phyloP scores from a whole-genome alignment of 2,329 filamentous ascomycete genomes.

The Colletotrichum sp. region DNA sequence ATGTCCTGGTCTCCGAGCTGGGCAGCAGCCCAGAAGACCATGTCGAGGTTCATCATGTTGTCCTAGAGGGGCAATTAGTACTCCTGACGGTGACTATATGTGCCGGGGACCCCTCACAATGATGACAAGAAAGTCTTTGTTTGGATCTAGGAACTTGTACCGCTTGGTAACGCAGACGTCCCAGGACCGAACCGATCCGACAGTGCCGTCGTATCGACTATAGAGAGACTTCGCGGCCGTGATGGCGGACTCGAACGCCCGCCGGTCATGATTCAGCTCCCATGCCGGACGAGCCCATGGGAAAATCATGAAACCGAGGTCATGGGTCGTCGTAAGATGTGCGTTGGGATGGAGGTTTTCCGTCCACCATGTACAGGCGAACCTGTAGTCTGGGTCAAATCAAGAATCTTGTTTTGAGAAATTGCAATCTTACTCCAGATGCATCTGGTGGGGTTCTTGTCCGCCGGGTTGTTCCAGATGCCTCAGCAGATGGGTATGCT shows the following conservation, averaged over 20 bases:
- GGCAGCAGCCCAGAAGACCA: slow-evolving; percentile 44
- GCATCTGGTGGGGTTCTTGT: slow-evolving; percentile 25
- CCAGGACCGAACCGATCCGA: slow-evolving; percentile 46
- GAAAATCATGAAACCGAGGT: slow-evolving; percentile 48
- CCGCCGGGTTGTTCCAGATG: neutral
- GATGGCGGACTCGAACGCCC: slow-evolving; percentile 37
- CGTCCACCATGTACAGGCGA: slow-evolving; percentile 47
- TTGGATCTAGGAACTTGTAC: slow-evolving; percentile 39
- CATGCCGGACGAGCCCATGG: slow-evolving; percentile 42
- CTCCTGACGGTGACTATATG: neutral
- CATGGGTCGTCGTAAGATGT: slow-evolving; percentile 39
- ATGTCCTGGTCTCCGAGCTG: slow-evolving; percentile 35
- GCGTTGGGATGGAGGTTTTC: slow-evolving; percentile 39
- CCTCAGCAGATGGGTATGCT: slow-evolving; percentile 23
- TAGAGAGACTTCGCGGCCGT: slow-evolving; percentile 40
- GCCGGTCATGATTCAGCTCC: slow-evolving; percentile 41
- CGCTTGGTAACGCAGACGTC: slow-evolving; percentile 44
- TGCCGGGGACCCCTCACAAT: slow-evolving; percentile 34
- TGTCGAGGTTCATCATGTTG: slow-evolving; percentile 46
- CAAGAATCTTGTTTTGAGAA: neutral
- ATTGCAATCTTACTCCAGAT: slow-evolving; percentile 26
- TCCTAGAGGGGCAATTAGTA: slow-evolving; percentile 27
- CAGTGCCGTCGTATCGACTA: slow-evolving; percentile 36
- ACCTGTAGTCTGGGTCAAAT: neutral
- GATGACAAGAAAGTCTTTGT: slow-evolving; percentile 42